Conservation (phyloP, 257 asterid genomes). For the Primulina huaijiensis region DNA sequence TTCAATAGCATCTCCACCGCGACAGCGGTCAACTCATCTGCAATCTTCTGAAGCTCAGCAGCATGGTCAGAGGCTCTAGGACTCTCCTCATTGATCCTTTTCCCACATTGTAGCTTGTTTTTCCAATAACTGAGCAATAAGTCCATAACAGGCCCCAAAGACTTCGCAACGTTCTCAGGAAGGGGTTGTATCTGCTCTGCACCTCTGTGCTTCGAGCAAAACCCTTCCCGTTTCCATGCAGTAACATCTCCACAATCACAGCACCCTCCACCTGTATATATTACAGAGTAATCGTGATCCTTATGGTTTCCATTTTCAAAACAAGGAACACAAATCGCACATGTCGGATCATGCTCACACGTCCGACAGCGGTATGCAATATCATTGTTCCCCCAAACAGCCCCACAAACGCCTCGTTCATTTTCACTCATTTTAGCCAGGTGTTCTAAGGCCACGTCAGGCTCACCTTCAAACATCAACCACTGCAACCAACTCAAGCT, state of each 20-base stretch:
- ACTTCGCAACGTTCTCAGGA: constrained; percentile 50
- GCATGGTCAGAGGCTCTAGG: constrained; percentile 36
- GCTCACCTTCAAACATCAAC: constrained; percentile 93
- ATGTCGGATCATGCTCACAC: constrained; percentile 92
- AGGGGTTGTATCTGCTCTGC: constrained; percentile 85
- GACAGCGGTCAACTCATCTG: constrained; percentile 65
- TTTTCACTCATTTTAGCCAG: constrained; percentile 53
- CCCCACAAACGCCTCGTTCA: constrained; percentile 89
- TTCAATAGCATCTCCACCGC: constrained; percentile 79
- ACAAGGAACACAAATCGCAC: constrained; percentile 97
- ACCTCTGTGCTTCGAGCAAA: constrained; percentile 93
- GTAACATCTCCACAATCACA: constrained; percentile 99
- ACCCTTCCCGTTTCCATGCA: constrained; percentile 97
- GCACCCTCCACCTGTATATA: constrained; percentile 93
- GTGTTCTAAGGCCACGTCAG: constrained; percentile 50
- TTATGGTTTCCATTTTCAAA: constrained; percentile 88
- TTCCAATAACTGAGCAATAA: constrained; percentile 66
- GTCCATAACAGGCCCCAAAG: constrained; percentile 81
- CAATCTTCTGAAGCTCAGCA: constrained; percentile 37
- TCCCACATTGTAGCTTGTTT: constrained; percentile 42
- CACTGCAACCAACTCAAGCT: constrained; percentile 81
- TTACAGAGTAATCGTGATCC: constrained; percentile 87
- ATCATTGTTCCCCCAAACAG: constrained; percentile 88
- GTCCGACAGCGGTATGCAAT: constrained; percentile 93
- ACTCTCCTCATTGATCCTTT: constrained; percentile 38